Evolutionary conservation across 1,284 basidiomycete genomes (phyloP), one percentile per base, ranked within the genome.

Genomic region (Marasmius sp.): DNA sequence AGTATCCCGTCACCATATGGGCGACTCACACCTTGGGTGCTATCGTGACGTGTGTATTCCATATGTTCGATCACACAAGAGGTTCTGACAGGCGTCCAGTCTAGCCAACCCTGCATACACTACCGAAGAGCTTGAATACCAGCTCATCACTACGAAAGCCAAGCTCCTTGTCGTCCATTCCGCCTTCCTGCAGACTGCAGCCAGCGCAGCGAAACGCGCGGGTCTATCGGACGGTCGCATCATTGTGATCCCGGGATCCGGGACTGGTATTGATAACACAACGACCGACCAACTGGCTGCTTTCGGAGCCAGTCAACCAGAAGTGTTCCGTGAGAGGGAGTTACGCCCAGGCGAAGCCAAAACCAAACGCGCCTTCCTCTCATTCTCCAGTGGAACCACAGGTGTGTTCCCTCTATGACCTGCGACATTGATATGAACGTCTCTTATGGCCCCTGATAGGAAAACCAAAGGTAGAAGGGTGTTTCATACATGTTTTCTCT

Each of bases 351-450:
- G 88, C 0, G 91, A 93, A 73, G 85, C 78, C 18, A 85, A 81
- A 72, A 85, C 78, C 8, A 87, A 87, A 63, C 67, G 93, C 6
- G 93, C 92, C 0, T 88, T 94, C 66, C 74, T 93, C 43, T 87
- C 81, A 56, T 92, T 94, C 71, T 93, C 90, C 0, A 91, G 88
- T 61, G 93, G 92, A 16, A 94, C 93, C 1, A 94, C 93, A 55
- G 81, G 81, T 77, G 58, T 18, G 45, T 18, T 47, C 9, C 16
- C 16, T 58, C 64, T 56, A 12, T 39, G 39, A 20, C 27, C 50
- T 58, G 18, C 16, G 41, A 10, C 36, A 51, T 5, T 27, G 27
- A 27, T 27, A 27, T 27, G 27, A 27, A 27, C 27, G 27, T 27
- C 7, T 55, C 50, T 27, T 14, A n/a, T n/a, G 16, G 20, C 20